phyloP scores from a whole-genome alignment of 441 rosid genomes.

The Jatropha multifida region DNA sequence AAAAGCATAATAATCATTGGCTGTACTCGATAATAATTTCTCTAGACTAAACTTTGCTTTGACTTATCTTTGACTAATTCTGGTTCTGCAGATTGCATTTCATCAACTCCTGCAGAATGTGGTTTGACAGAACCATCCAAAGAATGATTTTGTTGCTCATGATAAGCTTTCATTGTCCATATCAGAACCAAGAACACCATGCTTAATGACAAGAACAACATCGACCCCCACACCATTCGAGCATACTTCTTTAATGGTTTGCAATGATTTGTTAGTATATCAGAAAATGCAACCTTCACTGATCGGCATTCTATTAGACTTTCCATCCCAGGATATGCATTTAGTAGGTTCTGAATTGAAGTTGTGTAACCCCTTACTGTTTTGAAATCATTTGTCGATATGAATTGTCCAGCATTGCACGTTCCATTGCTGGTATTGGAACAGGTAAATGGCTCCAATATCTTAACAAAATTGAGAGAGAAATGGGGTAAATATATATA shows the following conservation, averaged over 20 bases:
- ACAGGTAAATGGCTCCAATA: conserved; percentile 44
- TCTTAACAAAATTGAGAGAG: conserved; percentile 16
- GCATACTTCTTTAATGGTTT: conserved; percentile 47
- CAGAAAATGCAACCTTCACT: conserved; percentile 56
- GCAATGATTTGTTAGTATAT: conserved; percentile 51
- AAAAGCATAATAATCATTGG: background rate
- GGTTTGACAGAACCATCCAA: conserved; percentile 40
- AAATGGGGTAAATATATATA: background rate
- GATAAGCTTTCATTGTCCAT: conserved; percentile 40
- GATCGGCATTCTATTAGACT: conserved; percentile 50
- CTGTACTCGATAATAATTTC: too few species aligned
- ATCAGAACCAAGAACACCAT: conserved; percentile 48
- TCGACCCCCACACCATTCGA: conserved; percentile 49
- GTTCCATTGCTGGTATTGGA: conserved; percentile 38
- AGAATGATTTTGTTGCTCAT: conserved; percentile 28
- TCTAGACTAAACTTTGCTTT: conserved; percentile 19
- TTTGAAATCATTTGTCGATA: conserved; percentile 34
- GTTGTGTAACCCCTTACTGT: conserved; percentile 45
- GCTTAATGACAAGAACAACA: conserved; percentile 40
- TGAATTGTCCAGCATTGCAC: conserved; percentile 37
- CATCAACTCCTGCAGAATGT: conserved; percentile 18
- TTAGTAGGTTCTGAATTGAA: conserved; percentile 50
- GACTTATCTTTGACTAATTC: conserved; percentile 14
- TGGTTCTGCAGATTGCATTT: conserved; percentile 13
- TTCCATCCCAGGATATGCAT: conserved; percentile 61